Conservation (phyloP, 257 asterid species). For the Catharanthus roseus region DNA sequence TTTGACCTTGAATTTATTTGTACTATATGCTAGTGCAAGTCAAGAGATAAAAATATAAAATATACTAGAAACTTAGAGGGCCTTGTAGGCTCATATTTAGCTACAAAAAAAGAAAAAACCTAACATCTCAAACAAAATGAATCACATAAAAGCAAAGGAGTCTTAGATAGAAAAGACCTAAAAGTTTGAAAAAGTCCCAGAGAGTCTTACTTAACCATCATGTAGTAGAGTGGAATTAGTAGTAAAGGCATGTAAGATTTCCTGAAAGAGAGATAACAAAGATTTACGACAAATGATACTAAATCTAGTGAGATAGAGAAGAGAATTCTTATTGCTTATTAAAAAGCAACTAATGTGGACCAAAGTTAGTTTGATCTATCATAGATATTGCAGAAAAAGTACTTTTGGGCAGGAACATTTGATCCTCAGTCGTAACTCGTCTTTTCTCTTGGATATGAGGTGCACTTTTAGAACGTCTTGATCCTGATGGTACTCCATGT, state of each 20-base stretch:
- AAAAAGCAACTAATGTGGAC: slow-evolving; percentile 25
- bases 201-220: slow-evolving; percentile 24
- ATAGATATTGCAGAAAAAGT: background rate
- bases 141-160: background rate
- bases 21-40: too few relatives aligned
- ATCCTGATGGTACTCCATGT: too few relatives aligned
- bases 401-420: slow-evolving; percentile 8
- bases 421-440: slow-evolving; percentile 8
- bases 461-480: background rate
- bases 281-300: too few relatives aligned
- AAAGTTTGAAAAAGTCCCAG: background rate
- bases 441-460: background rate
- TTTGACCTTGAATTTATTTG: too few relatives aligned
- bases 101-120: background rate
- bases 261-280: too few relatives aligned
- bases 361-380: slow-evolving; percentile 12
- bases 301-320: background rate
- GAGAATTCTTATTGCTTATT: slow-evolving; percentile 20
- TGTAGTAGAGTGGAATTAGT: slow-evolving; percentile 12
- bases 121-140: background rate
- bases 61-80: background rate
- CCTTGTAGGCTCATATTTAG: background rate
- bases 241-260: slow-evolving; percentile 7
- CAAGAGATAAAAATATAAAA: too few relatives aligned
- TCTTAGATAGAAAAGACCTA: background rate